Conservation (phyloP, 179 eudicot species). For the Heliamphora pulchella region DNA sequence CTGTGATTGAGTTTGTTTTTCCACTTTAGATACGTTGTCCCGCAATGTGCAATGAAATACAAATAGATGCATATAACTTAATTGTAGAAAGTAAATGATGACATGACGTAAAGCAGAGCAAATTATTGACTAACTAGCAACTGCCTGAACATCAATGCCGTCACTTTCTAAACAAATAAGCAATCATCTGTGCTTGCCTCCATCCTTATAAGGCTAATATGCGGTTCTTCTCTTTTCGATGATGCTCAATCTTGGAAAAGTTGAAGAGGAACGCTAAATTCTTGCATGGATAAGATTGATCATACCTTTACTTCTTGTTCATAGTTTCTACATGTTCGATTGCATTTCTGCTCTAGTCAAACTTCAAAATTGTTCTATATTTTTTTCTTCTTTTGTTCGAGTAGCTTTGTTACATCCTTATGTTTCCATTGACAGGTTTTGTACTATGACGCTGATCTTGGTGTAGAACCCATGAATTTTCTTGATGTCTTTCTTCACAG, state of each 20-base stretch:
- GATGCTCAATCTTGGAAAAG: neutral
- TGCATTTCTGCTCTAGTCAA: neutral
- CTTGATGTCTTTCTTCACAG: slow-evolving; percentile 81
- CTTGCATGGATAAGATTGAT: neutral
- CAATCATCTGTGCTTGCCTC: neutral
- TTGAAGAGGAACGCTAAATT: neutral
- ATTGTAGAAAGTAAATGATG: too few relatives aligned
- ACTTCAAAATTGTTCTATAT: neutral
- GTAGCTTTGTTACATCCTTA: neutral
- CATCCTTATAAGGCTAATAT: neutral
- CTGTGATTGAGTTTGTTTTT: neutral
- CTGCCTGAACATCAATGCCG: neutral
- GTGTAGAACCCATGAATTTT: slow-evolving; percentile 73
- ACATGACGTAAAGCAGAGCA: too few relatives aligned
- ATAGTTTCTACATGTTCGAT: slow-evolving; percentile 5
- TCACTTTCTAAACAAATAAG: neutral
- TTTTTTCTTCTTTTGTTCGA: neutral
- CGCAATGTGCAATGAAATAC: too few relatives aligned
- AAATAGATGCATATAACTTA: too few relatives aligned
- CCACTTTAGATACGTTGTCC: neutral
- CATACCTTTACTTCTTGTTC: neutral
- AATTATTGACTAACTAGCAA: neutral
- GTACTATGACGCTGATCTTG: slow-evolving; percentile 76
- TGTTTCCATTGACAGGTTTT: slow-evolving; percentile 40
- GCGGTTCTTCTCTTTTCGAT: neutral